Conservation (phyloP, 352 stramenopile species). For the Globisporangium uncinulatum region DNA sequence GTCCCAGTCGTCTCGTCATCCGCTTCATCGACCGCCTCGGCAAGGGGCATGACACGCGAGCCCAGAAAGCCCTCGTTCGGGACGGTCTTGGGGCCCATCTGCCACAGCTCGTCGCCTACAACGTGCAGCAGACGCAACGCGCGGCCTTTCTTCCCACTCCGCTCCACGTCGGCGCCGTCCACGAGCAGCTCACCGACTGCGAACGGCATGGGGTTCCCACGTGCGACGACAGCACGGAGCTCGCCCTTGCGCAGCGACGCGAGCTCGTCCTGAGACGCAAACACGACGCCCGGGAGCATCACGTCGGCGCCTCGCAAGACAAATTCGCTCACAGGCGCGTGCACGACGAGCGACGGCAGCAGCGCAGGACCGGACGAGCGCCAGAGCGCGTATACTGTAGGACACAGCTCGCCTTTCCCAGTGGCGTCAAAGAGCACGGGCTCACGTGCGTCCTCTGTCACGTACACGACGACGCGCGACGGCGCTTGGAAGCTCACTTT, state of each 20-base stretch:
- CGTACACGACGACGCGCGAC: constrained; percentile 68
- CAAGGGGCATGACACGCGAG: constrained; percentile 28
- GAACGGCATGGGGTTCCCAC: constrained; percentile 72
- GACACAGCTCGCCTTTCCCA: constrained; percentile 53
- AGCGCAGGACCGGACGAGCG: constrained; percentile 19
- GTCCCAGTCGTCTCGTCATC: constrained; percentile 5
- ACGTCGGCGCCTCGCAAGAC: constrained; percentile 75
- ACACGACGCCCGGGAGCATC: constrained; percentile 81
- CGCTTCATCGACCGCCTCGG: constrained; percentile 7
- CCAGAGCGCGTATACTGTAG: constrained; percentile 68
- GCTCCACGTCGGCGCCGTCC: constrained; percentile 47
- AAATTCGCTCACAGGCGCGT: constrained; percentile 78
- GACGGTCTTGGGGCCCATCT: constrained; percentile 58
- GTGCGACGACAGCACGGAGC: constrained; percentile 58
- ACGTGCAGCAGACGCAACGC: constrained; percentile 65
- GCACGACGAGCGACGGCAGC: constrained; percentile 54
- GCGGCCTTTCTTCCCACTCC: constrained; percentile 57
- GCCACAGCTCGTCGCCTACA: constrained; percentile 72
- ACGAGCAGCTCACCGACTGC: constrained; percentile 74
- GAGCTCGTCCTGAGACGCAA: constrained; percentile 44
- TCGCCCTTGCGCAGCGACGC: constrained; percentile 57
- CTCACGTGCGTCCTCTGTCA: constrained; percentile 45
- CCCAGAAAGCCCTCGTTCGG: constrained; percentile 62
- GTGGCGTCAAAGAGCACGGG: constrained; percentile 68
- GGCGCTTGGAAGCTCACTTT: constrained; percentile 77